Base-by-base conservation (phyloP, 2,329 filamentous ascomycete genomes). In the Herpotrichia juniperi region DNA sequence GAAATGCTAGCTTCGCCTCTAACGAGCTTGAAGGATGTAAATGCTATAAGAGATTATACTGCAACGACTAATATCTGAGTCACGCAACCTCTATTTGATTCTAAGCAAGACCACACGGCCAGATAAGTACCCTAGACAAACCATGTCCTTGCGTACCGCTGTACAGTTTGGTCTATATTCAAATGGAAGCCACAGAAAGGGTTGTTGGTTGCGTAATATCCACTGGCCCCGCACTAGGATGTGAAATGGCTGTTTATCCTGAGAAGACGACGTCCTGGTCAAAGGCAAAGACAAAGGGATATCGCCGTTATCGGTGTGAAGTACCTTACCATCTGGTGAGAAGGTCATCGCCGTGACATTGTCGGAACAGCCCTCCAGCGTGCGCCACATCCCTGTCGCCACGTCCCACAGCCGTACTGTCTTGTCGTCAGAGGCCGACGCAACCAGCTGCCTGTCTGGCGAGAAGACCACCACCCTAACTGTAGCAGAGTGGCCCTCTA, bases 91-190 rank as follows among this genome's bases (percentile, higher is more conserved):
- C n/a, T n/a, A n/a, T n/a, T n/a, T n/a, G 16, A 48, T 26, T 40
- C 35, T 52, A 53, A 65, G 51, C 21, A 60, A 45, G 44, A 49
- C 51, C 25, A 64, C 49, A 56, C 46, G 51, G 44, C 56, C 58
- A 49, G 59, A 66, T 48, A 44, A 44, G 52, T 54, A 56, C 17
- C 56, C 59, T 57, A 66, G 31, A 46, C 57, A 51, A 58, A 64
- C 51, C 48, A 37, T 56, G 51, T 53, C 48, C 35, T 54, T 55
- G 46, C 40, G 52, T 50, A 50, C 53, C 49, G 54, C 57, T 54
- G 50, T 48, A 53, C 35, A 51, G 37, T n/a, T 56, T 54, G 45
- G 14, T 34, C 57, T 51, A 54, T 59, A 63, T 48, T 62, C 51
- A 40, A 48, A 46, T 42, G 62, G 60, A 25, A 64, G 57, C 61